These are phyloP conservation scores for Paraphoma sp. DNA, from an alignment of 2,329 filamentous ascomycete species.

Conservation along the genomic window DNA sequence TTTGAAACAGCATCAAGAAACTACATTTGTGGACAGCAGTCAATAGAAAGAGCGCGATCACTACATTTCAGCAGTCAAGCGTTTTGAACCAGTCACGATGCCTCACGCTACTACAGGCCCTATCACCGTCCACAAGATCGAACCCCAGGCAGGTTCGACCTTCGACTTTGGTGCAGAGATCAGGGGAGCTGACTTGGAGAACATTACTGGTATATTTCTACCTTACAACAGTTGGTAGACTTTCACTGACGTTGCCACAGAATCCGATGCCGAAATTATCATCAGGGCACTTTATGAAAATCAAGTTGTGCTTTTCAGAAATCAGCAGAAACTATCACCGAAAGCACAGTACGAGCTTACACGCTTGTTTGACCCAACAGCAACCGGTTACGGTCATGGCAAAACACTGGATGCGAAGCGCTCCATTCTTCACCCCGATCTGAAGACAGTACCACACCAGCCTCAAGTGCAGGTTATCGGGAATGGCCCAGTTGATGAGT, in stretches of 20 bases:
- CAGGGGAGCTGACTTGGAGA: constrained; percentile 65
- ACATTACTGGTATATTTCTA: constrained; percentile 59
- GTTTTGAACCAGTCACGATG: constrained; percentile 16
- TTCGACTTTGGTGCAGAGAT: constrained; percentile 67
- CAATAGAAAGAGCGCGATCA: not conserved
- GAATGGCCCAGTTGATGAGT: constrained; percentile 72
- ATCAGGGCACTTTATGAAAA: constrained; percentile 70
- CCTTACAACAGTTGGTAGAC: not conserved
- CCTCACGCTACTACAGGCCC: constrained; percentile 26
- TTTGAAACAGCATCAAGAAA: not conserved
- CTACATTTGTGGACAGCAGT: not conserved
- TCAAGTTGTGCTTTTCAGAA: constrained; percentile 75
- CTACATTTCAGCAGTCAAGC: not conserved
- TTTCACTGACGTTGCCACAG: not conserved
- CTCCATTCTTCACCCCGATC: constrained; percentile 75
- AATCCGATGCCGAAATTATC: constrained; percentile 68
- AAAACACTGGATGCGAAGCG: constrained; percentile 73
- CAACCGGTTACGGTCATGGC: constrained; percentile 74
- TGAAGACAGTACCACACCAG: constrained; percentile 81
- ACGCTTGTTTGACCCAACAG: constrained; percentile 72
- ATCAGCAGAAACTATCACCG: constrained; percentile 68
- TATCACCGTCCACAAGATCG: constrained; percentile 25
- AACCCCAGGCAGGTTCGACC: constrained; percentile 27
- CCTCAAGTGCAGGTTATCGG: constrained; percentile 83
- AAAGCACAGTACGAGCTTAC: constrained; percentile 78